These are phyloP conservation scores for Ceratocystis ficicola DNA, from an alignment of 2,329 filamentous ascomycete species.

Conservation along the genomic window DNA sequence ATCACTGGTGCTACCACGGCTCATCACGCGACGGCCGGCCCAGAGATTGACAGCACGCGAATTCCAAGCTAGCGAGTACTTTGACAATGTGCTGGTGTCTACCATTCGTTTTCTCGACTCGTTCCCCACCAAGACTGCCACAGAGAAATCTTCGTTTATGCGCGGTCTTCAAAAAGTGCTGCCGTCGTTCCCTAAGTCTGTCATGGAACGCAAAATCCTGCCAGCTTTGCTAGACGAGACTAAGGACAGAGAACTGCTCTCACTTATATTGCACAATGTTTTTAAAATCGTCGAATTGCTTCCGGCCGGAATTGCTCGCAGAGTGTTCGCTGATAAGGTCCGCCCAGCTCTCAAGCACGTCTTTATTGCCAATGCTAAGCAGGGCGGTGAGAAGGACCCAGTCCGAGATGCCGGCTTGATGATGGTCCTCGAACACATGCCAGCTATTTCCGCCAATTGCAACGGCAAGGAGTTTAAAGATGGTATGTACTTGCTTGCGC, in stretches of 20 bases:
- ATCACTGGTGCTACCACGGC: constrained; percentile 62
- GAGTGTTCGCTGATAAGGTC: constrained; percentile 72
- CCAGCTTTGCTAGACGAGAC: constrained; percentile 82
- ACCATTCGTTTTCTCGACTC: constrained; percentile 91
- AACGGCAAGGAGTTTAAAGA: constrained; percentile 92
- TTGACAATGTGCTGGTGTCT: constrained; percentile 91
- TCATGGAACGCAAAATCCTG: constrained; percentile 88
- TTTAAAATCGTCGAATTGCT: constrained; percentile 78
- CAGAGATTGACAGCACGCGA: constrained; percentile 78
- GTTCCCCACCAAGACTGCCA: constrained; percentile 80
- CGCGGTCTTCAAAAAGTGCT: constrained; percentile 76
- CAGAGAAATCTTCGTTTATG: constrained; percentile 85
- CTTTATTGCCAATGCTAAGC: constrained; percentile 53
- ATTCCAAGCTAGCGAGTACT: constrained; percentile 91
- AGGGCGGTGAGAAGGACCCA: constrained; percentile 60
- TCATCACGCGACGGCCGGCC: constrained; percentile 78
- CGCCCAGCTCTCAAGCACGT: constrained; percentile 75
- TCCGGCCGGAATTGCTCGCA: constrained; percentile 51
- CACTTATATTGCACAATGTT: constrained; percentile 76
- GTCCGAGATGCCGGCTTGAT: constrained; percentile 81
- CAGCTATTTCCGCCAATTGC: constrained; percentile 64
- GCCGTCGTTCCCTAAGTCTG: constrained; percentile 81
- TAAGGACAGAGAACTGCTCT: constrained; percentile 79
- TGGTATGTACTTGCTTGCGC: constrained; percentile 38
- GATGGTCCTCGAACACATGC: constrained; percentile 76